phyloP scores from a whole-genome alignment of 2,329 filamentous ascomycete genomes.

The Endocalyx cinctus region DNA sequence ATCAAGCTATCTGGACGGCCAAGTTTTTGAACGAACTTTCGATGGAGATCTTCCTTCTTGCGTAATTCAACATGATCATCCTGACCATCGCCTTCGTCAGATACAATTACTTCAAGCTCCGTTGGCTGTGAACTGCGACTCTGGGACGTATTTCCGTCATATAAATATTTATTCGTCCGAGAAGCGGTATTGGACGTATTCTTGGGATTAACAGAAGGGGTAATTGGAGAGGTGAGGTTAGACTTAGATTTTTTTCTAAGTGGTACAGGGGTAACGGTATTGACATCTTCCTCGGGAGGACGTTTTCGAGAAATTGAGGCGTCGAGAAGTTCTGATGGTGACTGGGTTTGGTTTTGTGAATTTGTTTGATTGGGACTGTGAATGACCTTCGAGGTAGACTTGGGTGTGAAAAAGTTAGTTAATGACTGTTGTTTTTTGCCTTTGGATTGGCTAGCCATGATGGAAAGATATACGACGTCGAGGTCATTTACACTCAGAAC shows the following conservation, averaged over 20 bases:
- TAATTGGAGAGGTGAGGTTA: conserved; percentile 35
- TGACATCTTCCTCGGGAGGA: conserved; percentile 42
- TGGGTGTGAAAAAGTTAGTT: conserved; percentile 77
- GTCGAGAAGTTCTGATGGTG: too few species aligned
- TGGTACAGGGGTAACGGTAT: conserved; percentile 37
- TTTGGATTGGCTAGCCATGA: conserved; percentile 36
- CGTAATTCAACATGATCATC: conserved; percentile 47
- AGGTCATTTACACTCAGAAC: too few species aligned
- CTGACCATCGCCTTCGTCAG: conserved; percentile 37
- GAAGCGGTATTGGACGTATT: too few species aligned
- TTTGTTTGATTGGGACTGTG: too few species aligned
- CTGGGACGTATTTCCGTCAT: too few species aligned
- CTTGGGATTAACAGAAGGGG: too few species aligned
- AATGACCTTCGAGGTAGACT: too few species aligned
- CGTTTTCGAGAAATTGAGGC: conserved; percentile 42
- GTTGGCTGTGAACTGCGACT: too few species aligned
- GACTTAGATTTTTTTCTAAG: conserved; percentile 44
- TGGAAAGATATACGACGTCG: too few species aligned
- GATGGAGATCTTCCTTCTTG: conserved; percentile 69
- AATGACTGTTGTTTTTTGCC: conserved; percentile 74
- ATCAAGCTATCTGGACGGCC: conserved; percentile 78
- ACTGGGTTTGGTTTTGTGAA: conserved; percentile 19
- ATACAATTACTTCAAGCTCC: too few species aligned
- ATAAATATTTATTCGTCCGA: too few species aligned
- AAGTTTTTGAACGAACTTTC: conserved; percentile 84